Base-by-base conservation (phyloP, 495 filamentous ascomycete species). In the Penicillium parvum region DNA sequence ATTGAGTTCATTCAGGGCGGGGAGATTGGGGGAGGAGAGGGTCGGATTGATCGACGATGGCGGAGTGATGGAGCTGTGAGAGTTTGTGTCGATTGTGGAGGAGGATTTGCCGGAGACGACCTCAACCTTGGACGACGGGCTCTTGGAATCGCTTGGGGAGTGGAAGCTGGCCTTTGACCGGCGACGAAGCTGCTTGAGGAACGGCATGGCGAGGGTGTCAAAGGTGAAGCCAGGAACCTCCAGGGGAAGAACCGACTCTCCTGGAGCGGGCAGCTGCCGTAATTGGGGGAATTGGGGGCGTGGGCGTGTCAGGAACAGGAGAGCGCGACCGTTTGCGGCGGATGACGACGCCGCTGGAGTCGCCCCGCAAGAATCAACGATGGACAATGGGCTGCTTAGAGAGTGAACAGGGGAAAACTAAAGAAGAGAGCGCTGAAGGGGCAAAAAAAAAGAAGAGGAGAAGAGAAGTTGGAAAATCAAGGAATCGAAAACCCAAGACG, bases 151-250 rank as follows among this genome's bases (percentile, higher is more conserved):
- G 29, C 73, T 71, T 20, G 75, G 73, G n/a, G 32, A 16, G 38
- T 68, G 68, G 64, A 86, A 78, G 68, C 73, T 82, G 40, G 83
- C 75, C 57, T 73, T 82, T 50, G 85, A 85, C 43, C 81, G 80
- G 52, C 88, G 78, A 50, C 86, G 83, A 36, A 95, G 65, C 49
- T 86, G 78, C 60, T 82, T 88, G 63, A 94, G 75, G 59, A 95
- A 88, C 28, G 84, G 64, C 75, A 78, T 78, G 41, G 27, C 52
- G 48, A 29, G 21, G 7, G 10, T 21, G 25, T 22, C 15, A 23
- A 39, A 42, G 40, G 35, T 41, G 21, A 39, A 32, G 35, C 27
- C 28, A 26, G 22, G 41, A 41, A 39, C 32, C 37, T 53, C 40
- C 47, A 34, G 37, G 30, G 40, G 36, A 52, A 40, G 44, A 37